Percentiles rank a stretch among this genome's conserved stretches.
Conservation (phyloP, 495 filamentous ascomycete species). For the Penicillium arizonense region DNA sequence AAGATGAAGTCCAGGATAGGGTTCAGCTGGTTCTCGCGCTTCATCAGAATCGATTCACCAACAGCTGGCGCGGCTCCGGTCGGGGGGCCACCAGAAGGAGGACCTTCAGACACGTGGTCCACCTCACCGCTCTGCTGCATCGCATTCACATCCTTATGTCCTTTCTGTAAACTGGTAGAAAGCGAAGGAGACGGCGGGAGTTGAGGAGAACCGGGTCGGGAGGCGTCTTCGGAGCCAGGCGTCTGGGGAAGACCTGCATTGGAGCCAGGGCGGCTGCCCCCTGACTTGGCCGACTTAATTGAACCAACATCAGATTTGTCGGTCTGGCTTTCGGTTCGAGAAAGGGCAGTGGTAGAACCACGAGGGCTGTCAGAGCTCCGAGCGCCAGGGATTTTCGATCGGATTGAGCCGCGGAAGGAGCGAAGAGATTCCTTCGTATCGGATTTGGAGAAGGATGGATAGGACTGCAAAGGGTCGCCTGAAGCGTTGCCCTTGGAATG, state of each 20-base stretch:
- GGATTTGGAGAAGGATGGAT: conserved; percentile 87
- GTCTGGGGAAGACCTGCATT: conserved; percentile 35
- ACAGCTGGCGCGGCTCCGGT: conserved; percentile 51
- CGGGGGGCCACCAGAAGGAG: conserved; percentile 61
- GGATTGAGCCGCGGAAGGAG: conserved; percentile 71
- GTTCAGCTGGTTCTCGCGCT: conserved; percentile 68
- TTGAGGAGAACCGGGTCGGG: conserved; percentile 53
- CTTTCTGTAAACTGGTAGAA: conserved; percentile 70
- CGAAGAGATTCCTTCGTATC: conserved; percentile 94
- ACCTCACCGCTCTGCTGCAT: conserved; percentile 89
- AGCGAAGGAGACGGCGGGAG: conserved; percentile 90
- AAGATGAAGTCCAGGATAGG: conserved; percentile 54
- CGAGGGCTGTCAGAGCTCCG: conserved; percentile 71
- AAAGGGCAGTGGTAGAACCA: conserved; percentile 63
- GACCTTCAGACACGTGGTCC: conserved; percentile 91
- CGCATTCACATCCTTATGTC: conserved; percentile 73
- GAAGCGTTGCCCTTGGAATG: conserved; percentile 72
- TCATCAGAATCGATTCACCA: conserved; percentile 66
- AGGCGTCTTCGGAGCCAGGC: conserved; percentile 36
- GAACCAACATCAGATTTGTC: conserved; percentile 78
- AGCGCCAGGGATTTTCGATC: conserved; percentile 71
- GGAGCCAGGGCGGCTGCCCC: conserved; percentile 51
- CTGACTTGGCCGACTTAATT: conserved; percentile 70
- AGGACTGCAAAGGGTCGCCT: conserved; percentile 65
- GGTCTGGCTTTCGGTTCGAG: conserved; percentile 52